Evolutionary conservation across 2,329 filamentous ascomycete species (phyloP).

Genomic region (Zopfia rhizophila): DNA sequence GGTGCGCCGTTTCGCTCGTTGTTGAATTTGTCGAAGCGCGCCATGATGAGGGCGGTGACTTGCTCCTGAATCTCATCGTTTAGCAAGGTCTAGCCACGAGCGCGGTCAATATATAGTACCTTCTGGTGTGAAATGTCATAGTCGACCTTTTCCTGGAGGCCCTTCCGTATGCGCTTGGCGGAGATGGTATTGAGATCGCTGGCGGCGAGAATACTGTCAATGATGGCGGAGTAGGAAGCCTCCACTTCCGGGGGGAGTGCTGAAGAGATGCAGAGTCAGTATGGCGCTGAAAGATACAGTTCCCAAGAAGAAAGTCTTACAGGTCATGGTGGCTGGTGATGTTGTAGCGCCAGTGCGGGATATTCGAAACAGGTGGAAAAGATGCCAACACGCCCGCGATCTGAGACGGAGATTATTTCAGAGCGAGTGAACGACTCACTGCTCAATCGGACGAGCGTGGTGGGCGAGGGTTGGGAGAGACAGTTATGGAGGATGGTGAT

Average conservation of each 20-base stretch:
- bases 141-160: conserved; percentile 68
- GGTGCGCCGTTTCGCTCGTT: conserved; percentile 39
- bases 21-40: conserved; percentile 62
- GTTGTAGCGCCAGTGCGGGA: not conserved
- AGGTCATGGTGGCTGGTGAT: conserved; percentile 38
- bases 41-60: conserved; percentile 60
- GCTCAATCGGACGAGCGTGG: conserved; percentile 6
- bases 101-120: conserved; percentile 50
- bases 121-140: conserved; percentile 72
- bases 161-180: conserved; percentile 72
- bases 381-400: not conserved
- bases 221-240: conserved; percentile 66
- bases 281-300: conserved; percentile 8
- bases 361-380: not conserved
- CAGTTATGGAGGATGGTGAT: conserved; percentile 13
- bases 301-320: conserved; percentile 28
- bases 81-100: conserved; percentile 23
- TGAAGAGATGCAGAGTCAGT: conserved; percentile 26
- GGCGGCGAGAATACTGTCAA: conserved; percentile 69
- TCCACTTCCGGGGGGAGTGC: conserved; percentile 59
- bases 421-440: conserved; percentile 2
- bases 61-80: conserved; percentile 48
- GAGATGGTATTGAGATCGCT: conserved; percentile 73
- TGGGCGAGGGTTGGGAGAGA: conserved; percentile 8
- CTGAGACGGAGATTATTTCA: not conserved